phyloP scores from a whole-genome alignment of 176 grass and related monocot genomes.

The Sorghum bicolor region Sorghum_bicolor_NCBIv3 NC_012878.2:47932001-47932500 shows the following conservation, averaged over 20 bases:
- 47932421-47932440: constrained; percentile 90
- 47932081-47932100: constrained; percentile 94
- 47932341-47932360: constrained; percentile 85
- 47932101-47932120: constrained; percentile 81
- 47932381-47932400: constrained; percentile 98
- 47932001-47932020: constrained; percentile 94
- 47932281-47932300: constrained; percentile 85
- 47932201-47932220: constrained; percentile 79
- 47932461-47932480: constrained; percentile 97
- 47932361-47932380: constrained; percentile 92
- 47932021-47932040: constrained; percentile 89
- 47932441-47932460: constrained; percentile 92
- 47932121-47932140: constrained; percentile 91
- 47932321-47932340: constrained; percentile 93
- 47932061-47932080: constrained; percentile 86
- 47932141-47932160: constrained; percentile 86
- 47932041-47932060: constrained; percentile 80
- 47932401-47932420: constrained; percentile 90
- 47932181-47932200: constrained; percentile 90
- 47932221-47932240: constrained; percentile 81
- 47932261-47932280: constrained; percentile 98
- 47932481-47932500: constrained; percentile 87
- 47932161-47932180: constrained; percentile 94
- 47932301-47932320: constrained; percentile 64
- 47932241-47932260: constrained; percentile 81